Conservation (phyloP, 1,284 basidiomycete species). For the Coriolopsis trogii region DNA sequence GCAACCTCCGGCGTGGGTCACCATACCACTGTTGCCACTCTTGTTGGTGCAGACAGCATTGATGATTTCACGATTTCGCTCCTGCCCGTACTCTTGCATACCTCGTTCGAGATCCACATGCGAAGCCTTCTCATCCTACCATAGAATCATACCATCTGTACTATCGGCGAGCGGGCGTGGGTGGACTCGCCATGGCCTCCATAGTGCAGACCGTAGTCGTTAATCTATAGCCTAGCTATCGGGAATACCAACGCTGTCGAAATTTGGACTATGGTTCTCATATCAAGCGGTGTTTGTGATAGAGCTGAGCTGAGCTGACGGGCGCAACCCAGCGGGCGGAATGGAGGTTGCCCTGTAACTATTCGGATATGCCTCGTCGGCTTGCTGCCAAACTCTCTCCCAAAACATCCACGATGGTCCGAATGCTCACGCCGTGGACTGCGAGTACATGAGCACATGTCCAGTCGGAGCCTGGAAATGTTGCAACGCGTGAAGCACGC, state of each 20-base stretch:
- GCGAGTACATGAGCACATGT: conserved; percentile 17
- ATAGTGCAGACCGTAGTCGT: conserved; percentile 8
- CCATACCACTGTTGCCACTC: conserved; percentile 4
- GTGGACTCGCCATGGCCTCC: not conserved
- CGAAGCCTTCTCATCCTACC: conserved; percentile 7
- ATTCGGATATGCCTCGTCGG: not conserved
- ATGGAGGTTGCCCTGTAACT: not conserved
- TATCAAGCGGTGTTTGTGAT: too few relatives aligned
- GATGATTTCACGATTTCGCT: not conserved
- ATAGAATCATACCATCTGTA: conserved; percentile 7
- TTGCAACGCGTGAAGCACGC: conserved; percentile 19
- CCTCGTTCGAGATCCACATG: not conserved
- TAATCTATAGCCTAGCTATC: conserved; percentile 14
- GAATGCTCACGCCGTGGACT: not conserved
- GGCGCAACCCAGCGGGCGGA: not conserved
- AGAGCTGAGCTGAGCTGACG: too few relatives aligned
- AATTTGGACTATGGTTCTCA: too few relatives aligned
- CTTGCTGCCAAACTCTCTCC: not conserved
- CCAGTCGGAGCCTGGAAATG: conserved; percentile 1
- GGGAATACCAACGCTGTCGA: not conserved
- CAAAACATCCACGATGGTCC: not conserved
- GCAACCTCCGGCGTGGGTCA: too few relatives aligned
- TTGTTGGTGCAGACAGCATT: conserved; percentile 2
- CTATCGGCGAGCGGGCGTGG: not conserved
- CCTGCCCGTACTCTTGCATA: conserved; percentile 22